Conservation (phyloP, 2,329 filamentous ascomycete genomes). For the Penicillium digitatum region DNA sequence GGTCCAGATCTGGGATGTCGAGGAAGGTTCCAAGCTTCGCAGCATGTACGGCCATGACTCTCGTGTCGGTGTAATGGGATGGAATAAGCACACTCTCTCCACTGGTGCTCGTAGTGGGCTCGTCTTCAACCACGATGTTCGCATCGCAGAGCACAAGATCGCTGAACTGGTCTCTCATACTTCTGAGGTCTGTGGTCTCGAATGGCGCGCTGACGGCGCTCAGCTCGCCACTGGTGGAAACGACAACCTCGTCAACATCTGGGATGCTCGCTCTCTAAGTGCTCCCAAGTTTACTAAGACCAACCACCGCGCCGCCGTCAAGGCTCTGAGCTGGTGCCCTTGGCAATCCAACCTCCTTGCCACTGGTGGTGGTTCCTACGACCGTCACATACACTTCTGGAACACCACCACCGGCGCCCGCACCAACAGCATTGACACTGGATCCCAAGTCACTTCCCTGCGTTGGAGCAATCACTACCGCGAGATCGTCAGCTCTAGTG, state of each 20-base stretch:
- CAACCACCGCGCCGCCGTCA: conserved; percentile 98
- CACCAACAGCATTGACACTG: conserved; percentile 98
- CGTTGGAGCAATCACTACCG: conserved; percentile 97
- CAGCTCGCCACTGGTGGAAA: conserved; percentile 97
- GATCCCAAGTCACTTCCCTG: conserved; percentile 92
- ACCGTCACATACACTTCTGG: conserved; percentile 99
- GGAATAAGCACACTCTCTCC: conserved; percentile 97
- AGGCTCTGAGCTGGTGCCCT: conserved; percentile 97
- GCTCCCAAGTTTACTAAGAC: conserved; percentile 99
- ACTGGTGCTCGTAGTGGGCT: conserved; percentile 91
- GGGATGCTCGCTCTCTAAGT: conserved; percentile 89
- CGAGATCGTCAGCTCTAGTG: conserved; percentile 94
- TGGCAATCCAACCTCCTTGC: conserved; percentile 98
- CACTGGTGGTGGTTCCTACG: conserved; percentile 92
- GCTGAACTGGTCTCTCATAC: conserved; percentile 96
- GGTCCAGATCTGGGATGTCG: conserved; percentile 98
- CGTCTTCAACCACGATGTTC: conserved; percentile 98
- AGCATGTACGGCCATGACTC: conserved; percentile 98
- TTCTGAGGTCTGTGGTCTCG: conserved; percentile 94
- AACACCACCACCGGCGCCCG: conserved; percentile 96
- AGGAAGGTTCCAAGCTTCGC: conserved; percentile 89
- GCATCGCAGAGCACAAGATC: conserved; percentile 95
- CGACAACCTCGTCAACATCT: conserved; percentile 98
- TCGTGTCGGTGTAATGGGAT: conserved; percentile 95
- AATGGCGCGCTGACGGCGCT: conserved; percentile 94